A percentile compares a stretch with the other conserved stretches of the same genome.
phyloP scores from a whole-genome alignment of 2,329 filamentous ascomycete genomes.

The Arachnopeziza araneosa region DNA sequence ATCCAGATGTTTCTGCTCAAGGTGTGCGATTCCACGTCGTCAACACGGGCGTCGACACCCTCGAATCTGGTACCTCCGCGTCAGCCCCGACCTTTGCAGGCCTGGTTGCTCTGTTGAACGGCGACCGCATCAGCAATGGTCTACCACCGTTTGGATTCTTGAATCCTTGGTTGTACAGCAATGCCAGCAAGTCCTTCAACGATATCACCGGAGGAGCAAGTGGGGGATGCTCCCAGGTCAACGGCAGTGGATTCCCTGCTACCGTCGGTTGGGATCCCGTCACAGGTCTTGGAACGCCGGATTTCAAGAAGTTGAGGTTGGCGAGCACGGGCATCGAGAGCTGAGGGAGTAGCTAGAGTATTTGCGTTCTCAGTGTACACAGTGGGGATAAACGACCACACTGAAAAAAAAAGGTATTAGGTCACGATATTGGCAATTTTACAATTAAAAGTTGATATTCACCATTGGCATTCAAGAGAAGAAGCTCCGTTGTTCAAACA shows the following conservation, averaged over 20 bases:
- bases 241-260: conserved; percentile 7
- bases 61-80: conserved; percentile 47
- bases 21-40: conserved; percentile 48
- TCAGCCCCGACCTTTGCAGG: conserved; percentile 52
- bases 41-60: conserved; percentile 30
- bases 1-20: conserved; percentile 49
- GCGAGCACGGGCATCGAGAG: conserved; percentile 1
- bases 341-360: background rate
- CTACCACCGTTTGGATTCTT: conserved; percentile 39
- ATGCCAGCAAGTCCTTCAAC: conserved; percentile 33
- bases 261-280: conserved; percentile 38
- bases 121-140: conserved; percentile 48
- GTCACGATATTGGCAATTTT: too few relatives aligned
- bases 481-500: too few relatives aligned
- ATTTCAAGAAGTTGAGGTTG: conserved; percentile 14
- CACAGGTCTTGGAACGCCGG: conserved; percentile 37
- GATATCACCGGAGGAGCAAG: conserved; percentile 37
- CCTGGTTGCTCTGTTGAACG: conserved; percentile 57
- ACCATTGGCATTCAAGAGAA: too few relatives aligned
- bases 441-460: too few relatives aligned
- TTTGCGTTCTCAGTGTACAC: too few relatives aligned
- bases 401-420: too few relatives aligned
- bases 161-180: conserved; percentile 40
- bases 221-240: conserved; percentile 31
- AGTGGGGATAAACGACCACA: too few relatives aligned